A percentile compares a stretch with the other conserved stretches of the same genome.
phyloP scores from a whole-genome alignment of 306 rosid genomes.

The Vigna radiata region DNA sequence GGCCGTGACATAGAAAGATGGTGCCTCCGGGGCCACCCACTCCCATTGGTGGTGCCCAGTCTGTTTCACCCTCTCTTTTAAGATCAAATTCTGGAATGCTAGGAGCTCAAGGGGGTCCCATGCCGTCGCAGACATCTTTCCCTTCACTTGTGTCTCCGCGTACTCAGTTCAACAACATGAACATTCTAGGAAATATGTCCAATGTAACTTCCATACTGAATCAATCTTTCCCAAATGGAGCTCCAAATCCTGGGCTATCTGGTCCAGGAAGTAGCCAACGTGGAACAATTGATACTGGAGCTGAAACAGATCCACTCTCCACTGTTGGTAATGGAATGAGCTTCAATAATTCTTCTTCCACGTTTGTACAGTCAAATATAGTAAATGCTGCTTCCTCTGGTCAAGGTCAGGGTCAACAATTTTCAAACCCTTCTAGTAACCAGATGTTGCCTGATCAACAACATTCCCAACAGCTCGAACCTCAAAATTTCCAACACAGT shows the following conservation, averaged over 20 bases:
- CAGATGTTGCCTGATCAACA: constrained; percentile 84
- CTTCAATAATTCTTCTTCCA: constrained; percentile 66
- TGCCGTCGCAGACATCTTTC: constrained; percentile 75
- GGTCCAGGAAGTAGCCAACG: constrained; percentile 80
- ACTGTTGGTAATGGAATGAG: constrained; percentile 75
- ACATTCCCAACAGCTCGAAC: constrained; percentile 80
- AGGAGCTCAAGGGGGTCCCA: constrained; percentile 85
- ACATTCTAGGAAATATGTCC: constrained; percentile 79
- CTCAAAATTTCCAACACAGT: constrained; percentile 78
- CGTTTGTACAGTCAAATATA: constrained; percentile 72
- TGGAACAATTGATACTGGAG: constrained; percentile 73
- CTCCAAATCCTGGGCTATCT: constrained; percentile 71
- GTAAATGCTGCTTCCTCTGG: constrained; percentile 69
- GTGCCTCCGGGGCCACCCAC: constrained; percentile 91
- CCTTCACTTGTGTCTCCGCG: constrained; percentile 82
- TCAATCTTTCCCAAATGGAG: constrained; percentile 80
- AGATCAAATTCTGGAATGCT: constrained; percentile 87
- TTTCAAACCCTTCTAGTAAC: constrained; percentile 69
- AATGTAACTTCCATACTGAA: constrained; percentile 82
- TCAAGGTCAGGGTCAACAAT: constrained; percentile 87
- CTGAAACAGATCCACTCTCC: constrained; percentile 78
- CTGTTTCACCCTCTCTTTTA: constrained; percentile 81
- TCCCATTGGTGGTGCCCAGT: constrained; percentile 85
- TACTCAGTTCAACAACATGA: constrained; percentile 72
- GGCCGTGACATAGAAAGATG: constrained; percentile 60